phyloP scores from a whole-genome alignment of 192 early-diverging fungal genomes.

The Rhizophlyctis rosea region DNA sequence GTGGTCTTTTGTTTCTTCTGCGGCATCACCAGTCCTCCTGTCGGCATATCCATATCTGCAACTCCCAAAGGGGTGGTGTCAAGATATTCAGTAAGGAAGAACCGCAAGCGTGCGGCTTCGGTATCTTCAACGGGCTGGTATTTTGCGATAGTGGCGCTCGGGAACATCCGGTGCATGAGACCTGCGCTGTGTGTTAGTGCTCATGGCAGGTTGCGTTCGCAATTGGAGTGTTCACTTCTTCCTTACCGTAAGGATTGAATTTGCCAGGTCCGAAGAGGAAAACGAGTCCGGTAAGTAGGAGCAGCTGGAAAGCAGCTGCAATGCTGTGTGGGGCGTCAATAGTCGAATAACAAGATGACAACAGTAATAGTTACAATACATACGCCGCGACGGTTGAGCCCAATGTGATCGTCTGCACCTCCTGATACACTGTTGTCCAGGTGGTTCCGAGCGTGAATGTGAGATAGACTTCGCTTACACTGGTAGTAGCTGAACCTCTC shows the following conservation, averaged over 20 bases:
- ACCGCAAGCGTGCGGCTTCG: slow-evolving; percentile 6
- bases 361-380: not conserved
- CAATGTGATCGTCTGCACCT: not conserved
- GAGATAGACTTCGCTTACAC: not conserved
- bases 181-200: not conserved
- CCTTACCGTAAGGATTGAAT: slow-evolving; percentile 8
- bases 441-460: not conserved
- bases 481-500: not conserved
- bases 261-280: slow-evolving; percentile 6
- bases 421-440: slow-evolving; percentile 9
- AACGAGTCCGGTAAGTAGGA: slow-evolving; percentile 3
- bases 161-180: slow-evolving; percentile 5
- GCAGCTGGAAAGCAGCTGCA: slow-evolving; percentile 2
- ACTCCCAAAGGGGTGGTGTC: slow-evolving; percentile 11
- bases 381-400: not conserved
- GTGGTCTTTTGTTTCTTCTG: slow-evolving; percentile 1
- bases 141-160: not conserved
- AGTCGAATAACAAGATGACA: too few relatives aligned
- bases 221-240: not conserved
- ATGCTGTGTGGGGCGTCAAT: not conserved
- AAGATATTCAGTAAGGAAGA: slow-evolving; percentile 8
- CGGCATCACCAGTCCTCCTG: not conserved
- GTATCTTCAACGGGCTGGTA: slow-evolving; percentile 1
- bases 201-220: not conserved
- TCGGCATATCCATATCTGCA: not conserved